These are phyloP conservation scores for Backusella circina DNA, from an alignment of 192 early-diverging fungal species.

Conservation along the genomic window DNA sequence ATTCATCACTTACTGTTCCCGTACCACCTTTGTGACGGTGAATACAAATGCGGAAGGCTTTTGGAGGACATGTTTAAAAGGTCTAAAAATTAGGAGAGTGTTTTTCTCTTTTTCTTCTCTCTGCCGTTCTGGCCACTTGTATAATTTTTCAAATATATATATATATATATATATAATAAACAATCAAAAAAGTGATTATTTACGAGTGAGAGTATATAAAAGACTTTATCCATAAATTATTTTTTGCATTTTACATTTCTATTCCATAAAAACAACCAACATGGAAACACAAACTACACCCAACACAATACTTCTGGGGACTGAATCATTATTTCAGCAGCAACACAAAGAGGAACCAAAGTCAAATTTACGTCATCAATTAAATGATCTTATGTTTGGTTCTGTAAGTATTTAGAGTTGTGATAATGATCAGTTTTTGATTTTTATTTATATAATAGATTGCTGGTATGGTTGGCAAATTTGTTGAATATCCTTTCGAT, in stretches of 20 bases:
- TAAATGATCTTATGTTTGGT: slow-evolving; percentile 31
- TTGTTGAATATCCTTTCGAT: slow-evolving; percentile 97
- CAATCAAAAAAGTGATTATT: neutral
- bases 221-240: neutral
- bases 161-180: neutral
- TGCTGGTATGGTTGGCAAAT: slow-evolving; percentile 88
- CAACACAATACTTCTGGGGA: neutral
- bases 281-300: neutral
- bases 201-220: neutral
- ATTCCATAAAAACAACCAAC: neutral
- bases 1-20: neutral
- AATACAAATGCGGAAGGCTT: neutral
- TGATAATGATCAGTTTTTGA: neutral
- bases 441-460: slow-evolving; percentile 41
- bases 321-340: neutral
- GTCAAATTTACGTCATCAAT: slow-evolving; percentile 15
- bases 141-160: neutral
- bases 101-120: neutral
- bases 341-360: neutral
- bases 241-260: neutral
- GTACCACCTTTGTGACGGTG: neutral
- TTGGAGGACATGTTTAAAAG: neutral
- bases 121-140: neutral
- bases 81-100: neutral
- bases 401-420: slow-evolving; percentile 14